Evolutionary conservation across 768 basidiomycete genomes (phyloP).

Genomic region (Crepidotus variabilis): DNA sequence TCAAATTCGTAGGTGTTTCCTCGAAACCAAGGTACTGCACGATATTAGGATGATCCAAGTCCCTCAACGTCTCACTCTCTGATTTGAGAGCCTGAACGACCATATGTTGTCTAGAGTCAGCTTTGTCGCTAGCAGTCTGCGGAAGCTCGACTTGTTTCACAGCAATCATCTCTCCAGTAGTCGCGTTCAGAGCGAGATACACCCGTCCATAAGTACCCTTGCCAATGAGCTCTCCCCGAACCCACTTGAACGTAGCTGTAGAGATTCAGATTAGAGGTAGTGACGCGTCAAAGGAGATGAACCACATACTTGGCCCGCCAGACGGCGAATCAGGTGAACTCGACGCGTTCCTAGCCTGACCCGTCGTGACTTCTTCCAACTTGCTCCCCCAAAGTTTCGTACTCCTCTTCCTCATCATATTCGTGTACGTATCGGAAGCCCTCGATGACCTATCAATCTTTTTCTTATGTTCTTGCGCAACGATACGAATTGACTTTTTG

Average conservation of each 20-base stretch:
- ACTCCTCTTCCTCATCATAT: slow-evolving; percentile 71
- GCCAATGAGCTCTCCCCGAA: slow-evolving; percentile 95
- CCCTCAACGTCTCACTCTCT: slow-evolving; percentile 95
- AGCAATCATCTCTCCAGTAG: slow-evolving; percentile 97
- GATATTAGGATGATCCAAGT: slow-evolving; percentile 95
- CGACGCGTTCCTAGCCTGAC: slow-evolving; percentile 48
- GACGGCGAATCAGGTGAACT: slow-evolving; percentile 57
- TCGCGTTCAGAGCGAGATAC: slow-evolving; percentile 93
- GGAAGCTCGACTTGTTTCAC: slow-evolving; percentile 99
- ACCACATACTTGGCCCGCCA: slow-evolving; percentile 61
- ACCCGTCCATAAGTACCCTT: slow-evolving; percentile 96
- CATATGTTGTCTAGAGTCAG: slow-evolving; percentile 76
- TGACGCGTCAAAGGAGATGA: no score
- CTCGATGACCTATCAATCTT: slow-evolving; percentile 68
- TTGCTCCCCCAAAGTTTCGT: slow-evolving; percentile 96
- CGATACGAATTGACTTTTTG: slow-evolving; percentile 90
- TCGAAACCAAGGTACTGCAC: slow-evolving; percentile 97
- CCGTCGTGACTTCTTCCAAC: slow-evolving; percentile 89
- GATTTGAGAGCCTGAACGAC: slow-evolving; percentile 91
- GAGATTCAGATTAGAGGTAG: slow-evolving; percentile 16
- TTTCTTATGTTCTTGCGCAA: slow-evolving; percentile 85
- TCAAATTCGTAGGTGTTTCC: slow-evolving; percentile 81
- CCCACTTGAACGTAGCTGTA: slow-evolving; percentile 94
- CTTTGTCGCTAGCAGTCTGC: slow-evolving; percentile 85
- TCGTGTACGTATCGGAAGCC: slow-evolving; percentile 38